Percentiles rank a stretch among this genome's conserved stretches.
phyloP scores from a whole-genome alignment of 78 protist genomes.

The Blattamonas nauphoetae region DNA sequence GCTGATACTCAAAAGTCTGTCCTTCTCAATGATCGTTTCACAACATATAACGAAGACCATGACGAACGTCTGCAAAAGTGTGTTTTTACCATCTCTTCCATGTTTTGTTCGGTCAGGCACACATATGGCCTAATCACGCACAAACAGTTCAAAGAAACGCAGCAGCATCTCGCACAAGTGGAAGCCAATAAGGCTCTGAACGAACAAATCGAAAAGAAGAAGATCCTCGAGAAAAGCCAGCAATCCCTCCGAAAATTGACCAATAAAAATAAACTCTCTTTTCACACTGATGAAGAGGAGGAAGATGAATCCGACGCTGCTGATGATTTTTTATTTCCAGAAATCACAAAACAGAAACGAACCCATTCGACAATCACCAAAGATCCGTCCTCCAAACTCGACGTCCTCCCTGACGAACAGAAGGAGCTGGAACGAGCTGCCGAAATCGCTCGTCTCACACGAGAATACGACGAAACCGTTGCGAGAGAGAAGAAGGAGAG shows the following conservation, averaged over 20 bases:
- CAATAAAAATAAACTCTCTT: not conserved
- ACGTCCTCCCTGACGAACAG: slow-evolving; percentile 65
- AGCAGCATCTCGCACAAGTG: slow-evolving; percentile 6
- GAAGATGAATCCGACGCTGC: slow-evolving; percentile 21
- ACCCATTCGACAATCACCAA: too few relatives aligned
- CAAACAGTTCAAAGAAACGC: slow-evolving; percentile 22
- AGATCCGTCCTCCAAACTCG: slow-evolving; percentile 55
- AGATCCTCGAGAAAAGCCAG: not conserved
- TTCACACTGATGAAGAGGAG: slow-evolving; percentile 17
- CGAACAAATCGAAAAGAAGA: slow-evolving; percentile 15
- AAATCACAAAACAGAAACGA: too few relatives aligned
- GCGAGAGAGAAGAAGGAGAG: slow-evolving; percentile 40
- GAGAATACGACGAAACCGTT: slow-evolving; percentile 57
- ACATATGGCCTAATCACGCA: slow-evolving; percentile 39
- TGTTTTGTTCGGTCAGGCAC: not conserved
- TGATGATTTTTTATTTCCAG: not conserved
- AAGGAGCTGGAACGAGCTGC: slow-evolving; percentile 49
- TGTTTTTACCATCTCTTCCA: too few relatives aligned
- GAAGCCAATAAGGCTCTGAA: not conserved
- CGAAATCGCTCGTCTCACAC: slow-evolving; percentile 30
- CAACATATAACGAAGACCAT: not conserved
- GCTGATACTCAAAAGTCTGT: not conserved
- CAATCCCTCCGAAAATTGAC: not conserved
- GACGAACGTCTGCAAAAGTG: not conserved
- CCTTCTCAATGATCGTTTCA: not conserved